Conservation (phyloP, 2,329 filamentous ascomycete genomes). For the Alternaria sp. region DNA sequence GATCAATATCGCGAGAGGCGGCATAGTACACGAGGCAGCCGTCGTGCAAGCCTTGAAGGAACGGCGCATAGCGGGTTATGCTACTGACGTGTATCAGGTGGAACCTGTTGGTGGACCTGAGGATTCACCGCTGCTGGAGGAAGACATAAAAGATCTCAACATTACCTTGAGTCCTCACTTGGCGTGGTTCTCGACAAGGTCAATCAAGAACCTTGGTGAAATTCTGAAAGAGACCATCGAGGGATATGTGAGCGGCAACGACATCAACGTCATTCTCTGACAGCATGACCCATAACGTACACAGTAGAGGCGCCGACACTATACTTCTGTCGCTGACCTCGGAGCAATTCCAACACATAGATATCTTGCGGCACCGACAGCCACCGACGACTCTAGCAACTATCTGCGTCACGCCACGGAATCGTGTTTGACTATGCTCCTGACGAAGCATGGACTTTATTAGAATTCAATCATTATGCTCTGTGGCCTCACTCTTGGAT, state of each 20-base stretch:
- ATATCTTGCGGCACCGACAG: not conserved
- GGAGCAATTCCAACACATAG: too few relatives aligned
- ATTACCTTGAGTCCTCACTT: conserved; percentile 63
- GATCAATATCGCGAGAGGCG: conserved; percentile 61
- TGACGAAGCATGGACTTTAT: not conserved
- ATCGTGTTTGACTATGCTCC: not conserved
- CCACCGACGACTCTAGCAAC: not conserved
- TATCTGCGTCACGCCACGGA: not conserved
- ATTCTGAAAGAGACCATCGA: conserved; percentile 60
- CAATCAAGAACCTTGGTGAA: conserved; percentile 56
- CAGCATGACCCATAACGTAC: not conserved
- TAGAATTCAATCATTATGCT: not conserved
- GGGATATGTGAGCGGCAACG: conserved; percentile 53
- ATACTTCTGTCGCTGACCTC: not conserved
- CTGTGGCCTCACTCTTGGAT: not conserved
- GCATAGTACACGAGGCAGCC: conserved; percentile 61
- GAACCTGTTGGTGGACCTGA: conserved; percentile 57
- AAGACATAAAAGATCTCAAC: conserved; percentile 58
- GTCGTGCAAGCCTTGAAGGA: conserved; percentile 57
- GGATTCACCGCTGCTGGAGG: conserved; percentile 55
- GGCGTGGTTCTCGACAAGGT: conserved; percentile 62
- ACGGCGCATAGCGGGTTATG: conserved; percentile 59
- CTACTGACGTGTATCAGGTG: conserved; percentile 60
- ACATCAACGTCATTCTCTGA: conserved; percentile 50
- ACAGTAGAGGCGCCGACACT: too few relatives aligned